Conservation (phyloP, 257 asterid genomes). For the Apocynum venetum region DNA sequence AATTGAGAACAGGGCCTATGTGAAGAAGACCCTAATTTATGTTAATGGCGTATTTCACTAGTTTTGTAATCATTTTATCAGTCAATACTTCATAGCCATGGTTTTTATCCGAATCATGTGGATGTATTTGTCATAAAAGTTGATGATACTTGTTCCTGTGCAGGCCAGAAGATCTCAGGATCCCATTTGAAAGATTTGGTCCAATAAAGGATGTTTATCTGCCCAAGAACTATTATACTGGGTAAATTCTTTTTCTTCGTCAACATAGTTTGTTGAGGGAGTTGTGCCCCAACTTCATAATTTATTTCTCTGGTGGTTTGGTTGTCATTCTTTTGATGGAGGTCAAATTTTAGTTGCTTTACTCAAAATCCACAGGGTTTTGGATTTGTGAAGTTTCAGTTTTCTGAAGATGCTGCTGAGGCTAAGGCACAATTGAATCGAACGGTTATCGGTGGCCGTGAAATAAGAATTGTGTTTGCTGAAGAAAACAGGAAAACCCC, state of each 20-base stretch:
- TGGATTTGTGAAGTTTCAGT: constrained; percentile 89
- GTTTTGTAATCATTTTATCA: not conserved
- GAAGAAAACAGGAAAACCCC: constrained; percentile 96
- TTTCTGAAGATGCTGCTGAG: constrained; percentile 93
- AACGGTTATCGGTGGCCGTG: constrained; percentile 89
- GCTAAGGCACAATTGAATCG: constrained; percentile 73
- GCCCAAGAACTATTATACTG: constrained; percentile 81
- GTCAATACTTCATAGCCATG: not conserved
- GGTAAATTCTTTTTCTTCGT: constrained; percentile 36
- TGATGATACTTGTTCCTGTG: constrained; percentile 23
- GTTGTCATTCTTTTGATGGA: not conserved
- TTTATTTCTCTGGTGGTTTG: not conserved
- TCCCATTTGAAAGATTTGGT: constrained; percentile 82
- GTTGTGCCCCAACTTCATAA: not conserved
- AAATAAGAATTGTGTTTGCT: constrained; percentile 85
- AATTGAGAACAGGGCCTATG: too few relatives aligned
- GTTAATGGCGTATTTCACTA: not conserved
- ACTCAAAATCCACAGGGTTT: constrained; percentile 56
- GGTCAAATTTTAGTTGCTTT: not conserved
- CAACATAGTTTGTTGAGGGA: not conserved
- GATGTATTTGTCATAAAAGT: not conserved
- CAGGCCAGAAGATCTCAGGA: constrained; percentile 90
- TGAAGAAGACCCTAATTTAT: not conserved
- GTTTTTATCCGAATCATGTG: not conserved
- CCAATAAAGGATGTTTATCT: constrained; percentile 83